Evolutionary conservation across 2,329 filamentous ascomycete species (phyloP), one percentile per base, ranked within the genome.

Genomic region (Trichoderma harzianum): DNA sequence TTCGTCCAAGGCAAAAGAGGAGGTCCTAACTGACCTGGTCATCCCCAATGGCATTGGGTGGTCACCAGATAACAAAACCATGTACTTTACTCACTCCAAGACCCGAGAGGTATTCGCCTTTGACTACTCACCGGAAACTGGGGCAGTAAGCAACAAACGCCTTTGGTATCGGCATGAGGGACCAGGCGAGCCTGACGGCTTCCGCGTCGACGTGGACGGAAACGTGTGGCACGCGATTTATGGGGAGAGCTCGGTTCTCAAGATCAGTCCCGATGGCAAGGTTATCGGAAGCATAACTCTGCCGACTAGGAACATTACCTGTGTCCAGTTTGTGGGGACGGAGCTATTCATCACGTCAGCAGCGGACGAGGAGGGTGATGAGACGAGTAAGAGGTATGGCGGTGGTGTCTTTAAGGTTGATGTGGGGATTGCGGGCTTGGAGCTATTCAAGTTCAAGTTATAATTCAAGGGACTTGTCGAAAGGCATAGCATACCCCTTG

Each of bases 191-290:
- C 94, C 94, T 1, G 95, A 98, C 81, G 95, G 95, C 2, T 95
- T 95, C 82, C 91, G 91, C 74, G 88, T 97, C 77, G 95, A 98
- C 78, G 88, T 87, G 57, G 89, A 97, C 69, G 94, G 94, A n/a
- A 91, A 92, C 83, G 86, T 97, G 77, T 98, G 95, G 95, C 91
- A 92, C 73, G 93, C 93, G 8, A 86, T 96, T n/a, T 96, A 93
- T 78, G 94, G 94, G 69, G 92, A 92, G 74, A 85, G 88, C 72
- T 88, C 89, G 73, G 93, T 97, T 28, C 83, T 97, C 75, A 89
- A 92, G 79, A 91, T 97, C 77, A 89, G 87, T 62, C 88, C 90
- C 5, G 81, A 87, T 65, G 94, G 93, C 3, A 84, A 90, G 77
- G 82, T 97, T 34, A 85, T 95, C 6, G 94, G 93, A 7, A 88